Conservation (phyloP, 2,329 filamentous ascomycete species). For the Scedosporium apiospermum region DNA sequence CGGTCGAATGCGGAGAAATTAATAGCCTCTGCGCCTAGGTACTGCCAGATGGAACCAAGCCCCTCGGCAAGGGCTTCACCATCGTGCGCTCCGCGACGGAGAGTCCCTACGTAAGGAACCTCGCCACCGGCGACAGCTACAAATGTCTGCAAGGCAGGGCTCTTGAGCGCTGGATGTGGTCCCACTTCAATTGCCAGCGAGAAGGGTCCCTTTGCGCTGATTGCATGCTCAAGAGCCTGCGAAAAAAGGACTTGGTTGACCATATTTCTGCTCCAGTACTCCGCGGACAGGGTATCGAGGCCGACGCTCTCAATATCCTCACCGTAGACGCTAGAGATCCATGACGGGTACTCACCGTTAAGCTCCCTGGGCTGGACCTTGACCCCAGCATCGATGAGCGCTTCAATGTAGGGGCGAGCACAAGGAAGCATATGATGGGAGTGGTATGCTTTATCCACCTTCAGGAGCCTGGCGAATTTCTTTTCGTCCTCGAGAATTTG, state of each 20-base stretch:
- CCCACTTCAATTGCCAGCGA: conserved; percentile 27
- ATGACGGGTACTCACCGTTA: conserved; percentile 9
- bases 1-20: conserved; percentile 10
- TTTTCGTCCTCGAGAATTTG: conserved; percentile 6
- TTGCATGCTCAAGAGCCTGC: conserved; percentile 20
- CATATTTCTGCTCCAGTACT: conserved; percentile 39
- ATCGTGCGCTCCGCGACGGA: conserved; percentile 24
- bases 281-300: background rate
- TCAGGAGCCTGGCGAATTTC: conserved; percentile 13
- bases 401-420: conserved; percentile 14
- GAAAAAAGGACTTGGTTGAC: conserved; percentile 33
- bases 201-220: background rate
- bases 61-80: conserved; percentile 24
- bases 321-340: conserved; percentile 1
- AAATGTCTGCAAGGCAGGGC: conserved; percentile 39
- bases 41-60: background rate
- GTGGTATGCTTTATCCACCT: conserved; percentile 16
- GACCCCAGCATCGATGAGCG: conserved; percentile 12
- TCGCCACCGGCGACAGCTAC: conserved; percentile 26
- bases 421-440: conserved; percentile 22
- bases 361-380: background rate
- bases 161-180: conserved; percentile 38
- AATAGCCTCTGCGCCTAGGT: conserved; percentile 19
- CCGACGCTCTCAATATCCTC: background rate
- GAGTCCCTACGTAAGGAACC: background rate